These are phyloP conservation scores for Annona cherimola DNA, from an alignment of 164 flowering plant species.

Conservation along the genomic window DNA sequence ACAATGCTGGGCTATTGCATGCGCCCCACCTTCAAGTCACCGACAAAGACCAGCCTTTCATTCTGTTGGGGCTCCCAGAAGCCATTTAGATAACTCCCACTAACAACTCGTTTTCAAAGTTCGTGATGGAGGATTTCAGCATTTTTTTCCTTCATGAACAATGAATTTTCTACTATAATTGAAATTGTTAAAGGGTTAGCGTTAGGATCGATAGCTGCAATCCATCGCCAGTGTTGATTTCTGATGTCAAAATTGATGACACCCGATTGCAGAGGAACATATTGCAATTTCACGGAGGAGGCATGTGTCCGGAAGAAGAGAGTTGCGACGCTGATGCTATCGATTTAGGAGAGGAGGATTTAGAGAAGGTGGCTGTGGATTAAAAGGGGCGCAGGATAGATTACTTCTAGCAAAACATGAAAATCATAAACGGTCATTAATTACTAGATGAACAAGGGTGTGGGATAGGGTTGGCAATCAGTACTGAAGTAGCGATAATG, in stretches of 20 bases:
- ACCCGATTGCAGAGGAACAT: no score
- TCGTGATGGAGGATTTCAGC: background rate
- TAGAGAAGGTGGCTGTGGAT: no score
- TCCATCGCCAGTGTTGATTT: background rate
- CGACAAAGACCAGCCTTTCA: constrained; percentile 1
- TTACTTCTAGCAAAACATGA: no score
- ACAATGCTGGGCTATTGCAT: constrained; percentile 2
- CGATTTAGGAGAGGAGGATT: no score
- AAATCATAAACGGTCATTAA: no score
- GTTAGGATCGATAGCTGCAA: constrained; percentile 19
- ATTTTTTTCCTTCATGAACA: no score
- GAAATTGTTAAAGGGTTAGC: background rate
- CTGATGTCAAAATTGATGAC: no score
- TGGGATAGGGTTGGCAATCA: constrained; percentile 1
- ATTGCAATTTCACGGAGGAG: no score
- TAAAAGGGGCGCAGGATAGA: no score
- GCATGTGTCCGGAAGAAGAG: no score
- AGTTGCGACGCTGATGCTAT: no score
- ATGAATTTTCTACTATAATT: no score
- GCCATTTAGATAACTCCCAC: constrained; percentile 6
- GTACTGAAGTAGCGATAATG: background rate
- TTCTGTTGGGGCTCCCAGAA: constrained; percentile 7
- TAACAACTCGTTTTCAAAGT: background rate
- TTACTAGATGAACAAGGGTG: background rate
- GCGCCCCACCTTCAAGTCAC: background rate